Base-by-base conservation (phyloP, 805 yeast genomes). In the Zygoascus flipseniorum region DNA sequence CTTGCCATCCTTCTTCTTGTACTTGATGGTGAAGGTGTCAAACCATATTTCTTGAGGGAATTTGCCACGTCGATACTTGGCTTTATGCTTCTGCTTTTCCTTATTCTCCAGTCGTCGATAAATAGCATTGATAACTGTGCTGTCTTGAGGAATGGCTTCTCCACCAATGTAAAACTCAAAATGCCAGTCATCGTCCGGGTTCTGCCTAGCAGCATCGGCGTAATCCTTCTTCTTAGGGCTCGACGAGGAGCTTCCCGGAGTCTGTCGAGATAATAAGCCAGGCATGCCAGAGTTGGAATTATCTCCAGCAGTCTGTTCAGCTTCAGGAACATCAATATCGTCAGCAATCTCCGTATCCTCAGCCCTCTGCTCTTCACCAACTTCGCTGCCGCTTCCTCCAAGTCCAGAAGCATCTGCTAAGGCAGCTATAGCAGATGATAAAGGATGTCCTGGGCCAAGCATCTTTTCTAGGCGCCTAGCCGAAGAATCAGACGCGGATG, bases 91-190 rank as follows among this genome's bases (percentile, higher is more conserved):
- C 32, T 49, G 55, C 37, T 43, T 43, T 8, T 54, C 55, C 26
- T 43, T 49, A 4, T 46, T 43, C 41, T 50, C 58, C 51, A 60
- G 47, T 35, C 45, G 49, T 41, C 57, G 56, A 52, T 54, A 62
- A 13, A 85, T 71, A 0, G 89, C 90, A 0, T 93, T 93, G 67
- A 82, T 86, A 1, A 88, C 76, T 0, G 96, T 87, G 0, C 86
- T 80, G 50, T 79, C 86, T 41, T 72, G 72, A 2, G 88, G 83
- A 28, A 86, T 72, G 0, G 67, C 70, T 53, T 80, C 81, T 3
- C 78, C 87, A 56, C 81, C 73, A 11, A 83, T 69, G 1, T 70
- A 69, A 62, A 87, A 87, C 52, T 81, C 85, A 51, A 83, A 69
- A 50, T 74, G 66, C 71, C 73, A 72, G 28, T 66, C 56, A n/a